Percentiles rank a stretch among this genome's conserved stretches.
Conservation (phyloP, 352 stramenopile genomes). For the Globisporangium nagaii region DNA sequence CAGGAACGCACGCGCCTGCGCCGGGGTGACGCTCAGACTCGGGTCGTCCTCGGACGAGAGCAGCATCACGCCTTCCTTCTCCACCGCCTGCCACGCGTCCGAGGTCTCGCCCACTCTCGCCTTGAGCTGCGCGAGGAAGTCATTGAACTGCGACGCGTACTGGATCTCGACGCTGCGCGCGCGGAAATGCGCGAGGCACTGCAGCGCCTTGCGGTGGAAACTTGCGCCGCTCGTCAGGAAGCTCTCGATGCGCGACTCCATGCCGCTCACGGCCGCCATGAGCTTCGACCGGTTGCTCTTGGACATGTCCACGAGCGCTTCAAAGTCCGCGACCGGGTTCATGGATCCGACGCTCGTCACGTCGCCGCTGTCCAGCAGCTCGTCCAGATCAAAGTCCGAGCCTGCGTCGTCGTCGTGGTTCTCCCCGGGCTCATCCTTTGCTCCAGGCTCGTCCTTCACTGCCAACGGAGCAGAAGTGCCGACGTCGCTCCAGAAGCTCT, state of each 20-base stretch:
- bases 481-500: constrained; percentile 78
- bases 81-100: constrained; percentile 41
- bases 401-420: constrained; percentile 26
- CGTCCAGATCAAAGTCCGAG: constrained; percentile 71
- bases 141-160: constrained; percentile 71
- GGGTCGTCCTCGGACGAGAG: constrained; percentile 54
- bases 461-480: constrained; percentile 10
- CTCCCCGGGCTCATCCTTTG: constrained; percentile 10
- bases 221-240: constrained; percentile 44
- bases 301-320: constrained; percentile 51
- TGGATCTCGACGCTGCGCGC: constrained; percentile 65
- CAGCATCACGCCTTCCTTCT: constrained; percentile 53
- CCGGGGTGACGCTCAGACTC: constrained; percentile 34
- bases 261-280: constrained; percentile 49
- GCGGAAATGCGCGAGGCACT: constrained; percentile 69
- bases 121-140: constrained; percentile 61
- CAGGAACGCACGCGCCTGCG: constrained; percentile 53
- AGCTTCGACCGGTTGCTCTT: constrained; percentile 37
- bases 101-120: constrained; percentile 33
- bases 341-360: constrained; percentile 74
- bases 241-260: constrained; percentile 61
- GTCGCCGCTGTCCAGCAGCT: constrained; percentile 56
- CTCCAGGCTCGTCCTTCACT: constrained; percentile 24
- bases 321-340: constrained; percentile 83
- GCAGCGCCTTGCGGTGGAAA: constrained; percentile 64